Evolutionary conservation across 345 rosid genomes (phyloP), one percentile per base, ranked within the genome.

Genomic region (Aquilaria sinensis): DNA sequence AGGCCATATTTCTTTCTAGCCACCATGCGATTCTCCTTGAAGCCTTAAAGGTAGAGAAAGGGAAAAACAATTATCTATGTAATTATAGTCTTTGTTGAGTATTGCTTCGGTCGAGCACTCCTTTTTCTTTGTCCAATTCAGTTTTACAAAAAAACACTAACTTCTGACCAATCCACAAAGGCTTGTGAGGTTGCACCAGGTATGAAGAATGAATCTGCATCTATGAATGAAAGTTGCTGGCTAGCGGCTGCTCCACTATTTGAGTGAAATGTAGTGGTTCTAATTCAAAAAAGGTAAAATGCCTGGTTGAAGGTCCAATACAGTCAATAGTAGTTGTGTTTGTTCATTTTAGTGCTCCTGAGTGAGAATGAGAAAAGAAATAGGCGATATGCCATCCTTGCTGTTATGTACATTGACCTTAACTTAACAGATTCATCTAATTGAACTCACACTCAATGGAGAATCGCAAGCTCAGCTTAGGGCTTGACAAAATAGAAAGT

Each of bases 291-390:
- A 56, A 46, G 68, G 68, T 53, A 53, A 43, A 53, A 45, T 45
- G 61, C 68, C 16, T 55, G 53, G 53, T 64, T n/a, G 56, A 50
- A 62, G 57, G 56, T 50, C 57, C 66, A 41, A 47, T 61, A 61
- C 43, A 61, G 47, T 51, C 50, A 31, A 47, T 62, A 62, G 49
- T 31, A 64, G 33, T 41, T 23, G 53, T 43, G 47, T 62, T 33
- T 23, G 31, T 34, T 32, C 50, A 31, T 23, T 23, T 23, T 23
- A 23, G 23, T 37, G 53, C 30, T 31, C 56, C 56, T 37, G 15
- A 60, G 53, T 37, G 33, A 60, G 47, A 60, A 60, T 37, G 43
- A 60, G 4, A 60, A 60, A 48, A 8, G 32, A 57, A 57, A 1
- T 23, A 23, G 23, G 23, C 23, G 23, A 23, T 23, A 23, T 23